These are phyloP conservation scores for Botrytis elliptica DNA, from an alignment of 2,329 filamentous ascomycete genomes.

Conservation along the genomic window DNA sequence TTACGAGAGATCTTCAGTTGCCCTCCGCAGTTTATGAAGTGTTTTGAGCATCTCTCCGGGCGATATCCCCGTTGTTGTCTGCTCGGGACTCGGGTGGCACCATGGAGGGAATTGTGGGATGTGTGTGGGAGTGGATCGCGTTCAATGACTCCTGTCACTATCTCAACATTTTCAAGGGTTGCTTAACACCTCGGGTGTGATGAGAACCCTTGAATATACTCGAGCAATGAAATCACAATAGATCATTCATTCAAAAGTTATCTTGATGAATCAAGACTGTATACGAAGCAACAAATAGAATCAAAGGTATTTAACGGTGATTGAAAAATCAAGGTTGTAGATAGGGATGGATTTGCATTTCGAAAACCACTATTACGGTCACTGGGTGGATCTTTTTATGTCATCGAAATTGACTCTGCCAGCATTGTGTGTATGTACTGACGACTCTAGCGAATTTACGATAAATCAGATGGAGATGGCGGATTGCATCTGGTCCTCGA, in stretches of 20 bases:
- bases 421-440: background rate
- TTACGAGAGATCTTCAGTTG: background rate
- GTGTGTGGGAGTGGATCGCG: background rate
- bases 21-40: background rate
- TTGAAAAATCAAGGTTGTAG: background rate
- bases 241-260: background rate
- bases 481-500: background rate
- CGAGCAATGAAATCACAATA: background rate
- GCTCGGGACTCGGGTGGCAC: background rate
- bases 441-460: background rate
- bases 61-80: background rate
- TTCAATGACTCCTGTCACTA: background rate
- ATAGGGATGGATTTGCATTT: background rate
- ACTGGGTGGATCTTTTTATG: background rate
- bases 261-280: background rate
- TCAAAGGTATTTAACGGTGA: background rate
- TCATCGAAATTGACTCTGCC: background rate
- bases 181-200: background rate
- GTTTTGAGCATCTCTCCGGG: background rate
- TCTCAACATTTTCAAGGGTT: background rate
- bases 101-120: background rate
- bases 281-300: background rate
- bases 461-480: background rate
- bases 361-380: background rate
- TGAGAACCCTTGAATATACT: background rate